Evolutionary conservation across 2,329 filamentous ascomycete species (phyloP), one percentile per base, ranked within the genome.

Genomic region (Aspergillus texensis): DNA sequence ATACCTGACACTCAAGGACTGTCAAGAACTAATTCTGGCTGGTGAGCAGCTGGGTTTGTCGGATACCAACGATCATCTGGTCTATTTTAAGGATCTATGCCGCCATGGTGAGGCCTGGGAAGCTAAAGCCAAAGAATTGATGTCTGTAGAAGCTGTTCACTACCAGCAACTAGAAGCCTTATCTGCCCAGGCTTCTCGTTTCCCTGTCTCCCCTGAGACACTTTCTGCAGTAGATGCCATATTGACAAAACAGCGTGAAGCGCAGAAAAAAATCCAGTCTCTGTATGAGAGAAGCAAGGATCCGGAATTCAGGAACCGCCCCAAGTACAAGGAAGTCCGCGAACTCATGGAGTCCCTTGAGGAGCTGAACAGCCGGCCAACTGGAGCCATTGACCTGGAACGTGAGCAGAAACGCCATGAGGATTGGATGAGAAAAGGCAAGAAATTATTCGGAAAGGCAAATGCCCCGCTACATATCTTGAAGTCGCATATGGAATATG

Each of bases 351-450:
- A 94, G 72, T 90, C 90, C 65, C 81, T 99, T 14, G 91, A 93
- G 62, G 92, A 95, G 59, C 85, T 98, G 11, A 96, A 97, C 71
- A 96, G 93, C 67, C 97, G 97, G 74, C 95, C 95, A 0, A 87
- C 87, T 46, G 95, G 95, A 2, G 96, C 94, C 0, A 86, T 96
- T 39, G 95, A 99, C 72, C 86, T 99, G 5, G 95, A 99, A 74
- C 94, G 93, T 67, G 93, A 98, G 76, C 91, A 95, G 68, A 96
- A 95, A 75, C 89, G 92, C 9, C 95, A 98, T 69, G 95, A 99
- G 75, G 95, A 99, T 77, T 99, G 95, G 95, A 99, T 99, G 94
- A 88, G 95, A 36, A 93, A 93, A 72, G 95, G 95, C 57, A 99
- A 99, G 81, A 97, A 97, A 77, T 81, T 99, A 0, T 99, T 99